These are phyloP conservation scores for Cicer arietinum DNA, from an alignment of 306 rosid genomes.

Conservation along the genomic window DNA sequence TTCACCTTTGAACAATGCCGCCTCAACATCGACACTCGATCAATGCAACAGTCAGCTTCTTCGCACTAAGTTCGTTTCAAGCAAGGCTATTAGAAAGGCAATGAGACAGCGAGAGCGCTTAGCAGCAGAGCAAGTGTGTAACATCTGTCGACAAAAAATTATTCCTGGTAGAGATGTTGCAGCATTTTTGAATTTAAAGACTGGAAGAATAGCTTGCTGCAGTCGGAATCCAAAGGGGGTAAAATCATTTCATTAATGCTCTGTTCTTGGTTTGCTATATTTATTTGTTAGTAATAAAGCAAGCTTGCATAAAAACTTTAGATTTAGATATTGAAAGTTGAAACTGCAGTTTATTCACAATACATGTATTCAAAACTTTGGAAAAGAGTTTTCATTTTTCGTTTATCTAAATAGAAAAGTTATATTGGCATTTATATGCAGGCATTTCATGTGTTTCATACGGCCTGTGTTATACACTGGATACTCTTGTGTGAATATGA, in stretches of 20 bases:
- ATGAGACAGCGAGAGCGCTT: constrained; percentile 75
- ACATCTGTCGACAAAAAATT: constrained; percentile 91
- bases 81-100: constrained; percentile 72
- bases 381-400: constrained; percentile 27
- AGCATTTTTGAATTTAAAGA: constrained; percentile 73
- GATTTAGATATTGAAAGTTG: constrained; percentile 18
- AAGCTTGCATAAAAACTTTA: constrained; percentile 16
- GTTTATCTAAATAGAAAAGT: constrained; percentile 17
- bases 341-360: constrained; percentile 1
- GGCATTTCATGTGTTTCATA: constrained; percentile 89
- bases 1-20: constrained; percentile 52
- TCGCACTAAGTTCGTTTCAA: constrained; percentile 60
- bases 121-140: constrained; percentile 84
- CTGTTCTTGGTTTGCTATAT: constrained; percentile 7
- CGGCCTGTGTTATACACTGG: constrained; percentile 87
- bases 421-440: constrained; percentile 45
- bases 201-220: constrained; percentile 80
- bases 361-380: constrained; percentile 8
- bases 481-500: constrained; percentile 76
- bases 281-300: constrained; percentile 14
- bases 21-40: constrained; percentile 53
- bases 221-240: constrained; percentile 89
- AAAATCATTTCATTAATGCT: constrained; percentile 43
- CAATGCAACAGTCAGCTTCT: constrained; percentile 62
- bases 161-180: constrained; percentile 95